Evolutionary conservation across 139 green algal genomes (phyloP).

Genomic region (Closterium sp.): DNA sequence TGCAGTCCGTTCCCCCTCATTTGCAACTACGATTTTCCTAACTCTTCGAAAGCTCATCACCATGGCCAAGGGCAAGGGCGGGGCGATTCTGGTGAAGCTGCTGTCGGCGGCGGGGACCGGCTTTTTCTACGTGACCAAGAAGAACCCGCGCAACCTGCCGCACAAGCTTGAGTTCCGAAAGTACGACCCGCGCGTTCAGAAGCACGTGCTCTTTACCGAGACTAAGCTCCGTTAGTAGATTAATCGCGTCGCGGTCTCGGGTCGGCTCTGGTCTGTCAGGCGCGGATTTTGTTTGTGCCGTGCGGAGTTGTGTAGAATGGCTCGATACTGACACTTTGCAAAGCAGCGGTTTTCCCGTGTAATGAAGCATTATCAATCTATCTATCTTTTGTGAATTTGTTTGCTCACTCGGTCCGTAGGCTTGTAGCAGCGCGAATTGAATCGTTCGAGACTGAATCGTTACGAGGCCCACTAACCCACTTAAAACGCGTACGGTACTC

Average conservation of each 20-base stretch:
- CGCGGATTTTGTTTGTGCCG: background rate
- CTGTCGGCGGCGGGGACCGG: constrained; percentile 71
- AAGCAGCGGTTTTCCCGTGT: background rate
- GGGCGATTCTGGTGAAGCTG: constrained; percentile 67
- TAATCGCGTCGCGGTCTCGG: background rate
- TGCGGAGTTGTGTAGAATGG: background rate
- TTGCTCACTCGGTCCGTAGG: background rate
- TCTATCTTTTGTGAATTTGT: background rate
- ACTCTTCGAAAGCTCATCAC: background rate
- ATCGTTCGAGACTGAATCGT: background rate
- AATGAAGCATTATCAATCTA: background rate
- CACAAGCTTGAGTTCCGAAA: constrained; percentile 82
- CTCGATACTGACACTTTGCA: background rate
- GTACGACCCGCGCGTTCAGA: constrained; percentile 75
- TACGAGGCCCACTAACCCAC: background rate
- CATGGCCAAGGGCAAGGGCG: constrained; percentile 49
- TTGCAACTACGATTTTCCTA: background rate
- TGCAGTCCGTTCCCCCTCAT: too few species aligned
- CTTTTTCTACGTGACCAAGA: constrained; percentile 79
- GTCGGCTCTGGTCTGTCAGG: too few species aligned
- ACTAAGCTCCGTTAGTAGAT: constrained; percentile 58
- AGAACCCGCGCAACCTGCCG: constrained; percentile 76
- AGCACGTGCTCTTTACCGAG: constrained; percentile 82
- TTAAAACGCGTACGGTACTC: background rate
- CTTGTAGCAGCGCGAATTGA: background rate